Conservation (phyloP, 2,329 filamentous ascomycete species). For the Thyridium curvatum region DNA sequence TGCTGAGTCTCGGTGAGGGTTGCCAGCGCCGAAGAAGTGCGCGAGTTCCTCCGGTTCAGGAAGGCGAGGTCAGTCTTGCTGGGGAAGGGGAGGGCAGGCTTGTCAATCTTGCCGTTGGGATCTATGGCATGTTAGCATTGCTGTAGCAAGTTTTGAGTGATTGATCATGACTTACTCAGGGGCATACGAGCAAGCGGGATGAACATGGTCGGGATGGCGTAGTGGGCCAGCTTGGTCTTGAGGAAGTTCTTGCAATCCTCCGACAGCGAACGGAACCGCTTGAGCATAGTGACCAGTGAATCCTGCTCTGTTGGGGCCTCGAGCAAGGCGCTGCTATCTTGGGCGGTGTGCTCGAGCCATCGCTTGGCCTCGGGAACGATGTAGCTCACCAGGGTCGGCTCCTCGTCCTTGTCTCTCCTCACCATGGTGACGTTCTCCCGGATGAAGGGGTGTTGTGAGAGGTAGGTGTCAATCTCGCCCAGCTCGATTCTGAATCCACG, state of each 20-base stretch:
- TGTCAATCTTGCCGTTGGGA: constrained; percentile 81
- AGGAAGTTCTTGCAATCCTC: constrained; percentile 37
- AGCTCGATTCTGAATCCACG: constrained; percentile 94
- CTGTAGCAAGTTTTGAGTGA: background rate
- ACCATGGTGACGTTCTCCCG: constrained; percentile 83
- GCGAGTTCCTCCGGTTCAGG: background rate
- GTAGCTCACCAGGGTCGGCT: constrained; percentile 82
- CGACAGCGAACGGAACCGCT: constrained; percentile 7
- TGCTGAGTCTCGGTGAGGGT: constrained; percentile 52
- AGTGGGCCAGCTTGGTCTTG: constrained; percentile 64
- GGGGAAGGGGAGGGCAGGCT: constrained; percentile 72
- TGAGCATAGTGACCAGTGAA: constrained; percentile 9
- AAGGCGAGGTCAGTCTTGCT: constrained; percentile 33
- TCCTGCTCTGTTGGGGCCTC: constrained; percentile 7
- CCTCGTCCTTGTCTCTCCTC: constrained; percentile 76
- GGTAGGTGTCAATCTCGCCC: constrained; percentile 81
- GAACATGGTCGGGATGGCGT: constrained; percentile 69
- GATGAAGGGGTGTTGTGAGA: constrained; percentile 68
- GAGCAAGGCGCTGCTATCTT: constrained; percentile 3
- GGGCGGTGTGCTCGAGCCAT: constrained; percentile 40
- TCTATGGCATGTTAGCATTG: constrained; percentile 20
- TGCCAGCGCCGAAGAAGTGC: constrained; percentile 3
- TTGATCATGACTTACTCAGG: constrained; percentile 3
- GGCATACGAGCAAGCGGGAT: constrained; percentile 59
- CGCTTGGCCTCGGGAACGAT: constrained; percentile 74